These are phyloP conservation scores for Neophaeococcomyces mojaviensis DNA, from an alignment of 2,329 filamentous ascomycete species.

Conservation along the genomic window DNA sequence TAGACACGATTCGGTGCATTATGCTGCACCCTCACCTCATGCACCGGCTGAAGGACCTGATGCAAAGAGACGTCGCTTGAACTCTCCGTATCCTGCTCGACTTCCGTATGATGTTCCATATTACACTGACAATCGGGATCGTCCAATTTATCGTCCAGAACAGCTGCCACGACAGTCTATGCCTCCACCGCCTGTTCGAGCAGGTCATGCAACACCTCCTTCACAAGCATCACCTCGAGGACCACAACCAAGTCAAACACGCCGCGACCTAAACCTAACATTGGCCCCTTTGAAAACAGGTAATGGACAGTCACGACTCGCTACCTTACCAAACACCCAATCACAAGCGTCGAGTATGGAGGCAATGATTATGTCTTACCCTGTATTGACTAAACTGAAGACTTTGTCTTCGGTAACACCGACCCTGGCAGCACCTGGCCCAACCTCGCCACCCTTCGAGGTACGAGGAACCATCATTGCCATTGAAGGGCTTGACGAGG, in stretches of 20 bases:
- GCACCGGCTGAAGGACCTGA: slow-evolving; percentile 36
- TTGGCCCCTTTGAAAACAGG: slow-evolving; percentile 48
- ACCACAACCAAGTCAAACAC: slow-evolving; percentile 37
- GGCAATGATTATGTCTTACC: slow-evolving; percentile 67
- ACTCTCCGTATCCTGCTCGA: slow-evolving; percentile 24
- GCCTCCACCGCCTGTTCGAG: slow-evolving; percentile 4
- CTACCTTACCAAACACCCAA: slow-evolving; percentile 8
- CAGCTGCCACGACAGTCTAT: slow-evolving; percentile 11
- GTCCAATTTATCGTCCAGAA: slow-evolving; percentile 1
- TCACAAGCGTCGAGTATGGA: slow-evolving; percentile 39
- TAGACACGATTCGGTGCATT: slow-evolving; percentile 19
- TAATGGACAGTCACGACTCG: slow-evolving; percentile 22
- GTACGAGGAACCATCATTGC: slow-evolving; percentile 73
- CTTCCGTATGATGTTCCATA: slow-evolving; percentile 16
- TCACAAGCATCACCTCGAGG: slow-evolving; percentile 22
- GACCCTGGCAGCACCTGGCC: slow-evolving; percentile 44
- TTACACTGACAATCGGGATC: slow-evolving; percentile 15
- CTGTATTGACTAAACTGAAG: slow-evolving; percentile 67
- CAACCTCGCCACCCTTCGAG: slow-evolving; percentile 30
- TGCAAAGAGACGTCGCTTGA: slow-evolving; percentile 56
- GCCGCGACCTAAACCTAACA: slow-evolving; percentile 40
- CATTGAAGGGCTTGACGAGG: slow-evolving; percentile 65
- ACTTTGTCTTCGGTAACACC: slow-evolving; percentile 69
- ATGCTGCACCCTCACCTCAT: slow-evolving; percentile 14
- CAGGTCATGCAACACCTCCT: slow-evolving; percentile 16